A percentile compares a stretch with the other conserved stretches of the same genome.
Evolutionary conservation across 495 filamentous ascomycete species (phyloP).

Genomic region (Lasiosphaeria miniovina): DNA sequence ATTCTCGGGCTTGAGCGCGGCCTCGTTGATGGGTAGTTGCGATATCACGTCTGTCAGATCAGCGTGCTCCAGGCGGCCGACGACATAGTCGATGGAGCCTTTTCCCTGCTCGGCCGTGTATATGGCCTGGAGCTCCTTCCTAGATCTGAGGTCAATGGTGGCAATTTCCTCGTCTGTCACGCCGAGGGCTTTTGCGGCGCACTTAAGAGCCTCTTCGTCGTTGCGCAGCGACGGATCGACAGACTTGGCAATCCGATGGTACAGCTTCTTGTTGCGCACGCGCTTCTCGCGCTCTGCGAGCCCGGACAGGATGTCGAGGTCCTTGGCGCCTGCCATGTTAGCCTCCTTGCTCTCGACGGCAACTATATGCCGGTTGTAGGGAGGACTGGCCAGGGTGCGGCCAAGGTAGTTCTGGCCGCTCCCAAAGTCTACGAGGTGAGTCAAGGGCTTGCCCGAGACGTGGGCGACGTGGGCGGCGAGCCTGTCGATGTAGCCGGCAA

Average conservation of each 20-base stretch:
- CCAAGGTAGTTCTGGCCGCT: constrained; percentile 96
- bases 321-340: constrained; percentile 80
- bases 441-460: constrained; percentile 50
- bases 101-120: constrained; percentile 54
- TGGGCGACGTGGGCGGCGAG: constrained; percentile 51
- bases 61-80: constrained; percentile 55
- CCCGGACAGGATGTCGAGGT: constrained; percentile 73
- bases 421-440: constrained; percentile 92
- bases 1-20: constrained; percentile 30
- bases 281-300: constrained; percentile 64
- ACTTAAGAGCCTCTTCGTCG: constrained; percentile 39
- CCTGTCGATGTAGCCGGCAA: constrained; percentile 53
- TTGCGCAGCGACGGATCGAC: constrained; percentile 36
- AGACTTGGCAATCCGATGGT: constrained; percentile 46
- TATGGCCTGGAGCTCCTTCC: constrained; percentile 41
- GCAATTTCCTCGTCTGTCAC: constrained; percentile 34
- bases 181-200: constrained; percentile 34
- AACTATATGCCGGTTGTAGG: constrained; percentile 81
- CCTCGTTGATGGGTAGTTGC: constrained; percentile 33
- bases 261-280: constrained; percentile 73
- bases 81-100: constrained; percentile 66
- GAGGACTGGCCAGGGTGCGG: constrained; percentile 75
- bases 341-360: constrained; percentile 84
- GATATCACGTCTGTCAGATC: constrained; percentile 56
- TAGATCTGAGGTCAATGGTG: constrained; percentile 45